A percentile compares a stretch with the other conserved stretches of the same genome.
Conservation (phyloP, 805 yeast genomes). For the Hanseniaspora taiwanica region DNA sequence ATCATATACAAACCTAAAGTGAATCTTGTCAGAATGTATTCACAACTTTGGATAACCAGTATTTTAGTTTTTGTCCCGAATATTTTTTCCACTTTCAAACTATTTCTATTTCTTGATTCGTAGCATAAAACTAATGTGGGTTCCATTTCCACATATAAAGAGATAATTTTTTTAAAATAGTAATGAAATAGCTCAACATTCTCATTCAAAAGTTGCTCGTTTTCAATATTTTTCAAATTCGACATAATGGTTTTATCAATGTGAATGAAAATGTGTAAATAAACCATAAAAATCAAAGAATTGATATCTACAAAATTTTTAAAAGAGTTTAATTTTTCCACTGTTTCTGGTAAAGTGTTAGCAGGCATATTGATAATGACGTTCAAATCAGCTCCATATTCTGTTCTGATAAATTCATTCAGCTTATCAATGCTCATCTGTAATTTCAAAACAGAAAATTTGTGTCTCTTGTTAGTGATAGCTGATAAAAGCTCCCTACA, state of each 20-base stretch:
- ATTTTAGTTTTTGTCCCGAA: slow-evolving; percentile 10
- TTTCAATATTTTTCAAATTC: slow-evolving; percentile 6
- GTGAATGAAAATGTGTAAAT: slow-evolving; percentile 14
- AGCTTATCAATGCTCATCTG: slow-evolving; percentile 24
- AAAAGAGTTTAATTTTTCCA: slow-evolving; percentile 17
- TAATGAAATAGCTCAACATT: slow-evolving; percentile 15
- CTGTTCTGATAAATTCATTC: slow-evolving; percentile 23
- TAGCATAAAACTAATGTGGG: slow-evolving; percentile 9
- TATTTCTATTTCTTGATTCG: slow-evolving; percentile 1
- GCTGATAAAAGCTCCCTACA: slow-evolving; percentile 24
- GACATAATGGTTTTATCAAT: slow-evolving; percentile 8
- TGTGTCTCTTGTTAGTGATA: slow-evolving; percentile 29
- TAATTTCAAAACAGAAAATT: slow-evolving; percentile 27
- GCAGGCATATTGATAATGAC: slow-evolving; percentile 17
- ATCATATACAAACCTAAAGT: slow-evolving; percentile 11
- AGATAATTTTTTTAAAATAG: slow-evolving; percentile 12
- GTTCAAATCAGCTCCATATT: slow-evolving; percentile 22
- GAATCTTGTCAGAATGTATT: slow-evolving; percentile 9
- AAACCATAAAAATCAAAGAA: slow-evolving; percentile 15
- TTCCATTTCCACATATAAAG: slow-evolving; percentile 12
- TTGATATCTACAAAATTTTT: slow-evolving; percentile 17
- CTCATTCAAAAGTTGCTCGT: slow-evolving; percentile 9
- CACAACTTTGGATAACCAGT: slow-evolving; percentile 10
- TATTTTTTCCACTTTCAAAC: slow-evolving; percentile 6
- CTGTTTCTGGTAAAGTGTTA: slow-evolving; percentile 8